Base-by-base conservation (phyloP, 2,329 filamentous ascomycete species). In the Aspergillus luchuensis region DNA sequence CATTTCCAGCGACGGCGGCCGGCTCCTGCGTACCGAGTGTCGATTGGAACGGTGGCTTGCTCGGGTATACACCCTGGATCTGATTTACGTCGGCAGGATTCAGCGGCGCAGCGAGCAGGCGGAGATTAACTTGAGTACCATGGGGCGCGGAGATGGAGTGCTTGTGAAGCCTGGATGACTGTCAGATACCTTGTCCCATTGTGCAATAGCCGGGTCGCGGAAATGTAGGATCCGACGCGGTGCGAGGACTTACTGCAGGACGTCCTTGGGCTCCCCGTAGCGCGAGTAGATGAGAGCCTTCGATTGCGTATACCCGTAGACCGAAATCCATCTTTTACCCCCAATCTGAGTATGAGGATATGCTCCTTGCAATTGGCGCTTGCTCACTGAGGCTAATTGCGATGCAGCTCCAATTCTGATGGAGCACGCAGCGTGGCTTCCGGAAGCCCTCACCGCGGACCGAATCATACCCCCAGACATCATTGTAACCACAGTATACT, bases 11-110 rank as follows among this genome's bases (percentile, higher is more conserved):
- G 7, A 78, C 74, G 1, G 91, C 91, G 7, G 90, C 86, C 2
- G 93, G 92, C 23, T 87, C 81, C 1, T 87, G 67, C 0, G 93
- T 97, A 59, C 92, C 91, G 57, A 99, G 86, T 1, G 86, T 78
- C 5, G 87, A 88, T 17, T 87, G 88, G 78, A 96, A 93, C 48
- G 85, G 81, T 0, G 93, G 92, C 74, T 92, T 92, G 49, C 88
- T 88, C 63, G 94, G 94, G 80, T 99, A 99, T 4, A 94, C 92
- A 66, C 95, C 95, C 81, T 99, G 95, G 71, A 99, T 91, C 71
- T 94, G 94, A 82, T 99, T 99, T 77, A 99, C 91, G 79, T 99
- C 95, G 72, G 95, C 93, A 23, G 95, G 95, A 80, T 99, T 99
- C 77, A 99, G 91, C 59, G 95, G 92, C 1, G 92, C 88, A 33